Percentiles rank a stretch among this genome's conserved stretches.
phyloP scores from a whole-genome alignment of 2,329 filamentous ascomycete genomes.

The Teratosphaeria destructans region DNA sequence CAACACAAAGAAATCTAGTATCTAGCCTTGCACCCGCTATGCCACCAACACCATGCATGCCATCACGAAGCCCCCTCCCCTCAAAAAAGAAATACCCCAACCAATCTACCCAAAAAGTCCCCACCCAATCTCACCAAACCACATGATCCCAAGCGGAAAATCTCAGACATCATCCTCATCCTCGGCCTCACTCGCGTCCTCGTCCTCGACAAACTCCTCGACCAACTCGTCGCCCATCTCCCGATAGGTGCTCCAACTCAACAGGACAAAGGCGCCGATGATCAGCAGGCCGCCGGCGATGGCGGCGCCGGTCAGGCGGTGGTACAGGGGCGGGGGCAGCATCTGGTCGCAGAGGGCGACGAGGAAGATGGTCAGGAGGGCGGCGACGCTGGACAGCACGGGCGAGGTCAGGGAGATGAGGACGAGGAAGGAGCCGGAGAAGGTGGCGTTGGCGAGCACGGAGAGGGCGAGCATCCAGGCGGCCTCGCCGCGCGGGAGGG shows the following conservation, averaged over 20 bases:
- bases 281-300: conserved; percentile 78
- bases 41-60: too few relatives aligned
- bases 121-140: too few relatives aligned
- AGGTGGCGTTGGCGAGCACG: conserved; percentile 78
- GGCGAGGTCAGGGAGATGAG: conserved; percentile 88
- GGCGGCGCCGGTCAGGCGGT: conserved; percentile 62
- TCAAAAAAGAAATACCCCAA: too few relatives aligned
- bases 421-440: conserved; percentile 86
- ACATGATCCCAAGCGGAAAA: neutral
- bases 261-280: conserved; percentile 71
- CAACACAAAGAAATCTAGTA: too few relatives aligned
- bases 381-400: conserved; percentile 75
- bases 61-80: too few relatives aligned
- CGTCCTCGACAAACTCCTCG: conserved; percentile 19
- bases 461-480: conserved; percentile 72
- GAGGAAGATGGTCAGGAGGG: conserved; percentile 90
- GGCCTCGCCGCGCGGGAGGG: conserved; percentile 65
- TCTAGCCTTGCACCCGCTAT: too few relatives aligned
- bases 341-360: conserved; percentile 88
- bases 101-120: too few relatives aligned
- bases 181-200: conserved; percentile 9
- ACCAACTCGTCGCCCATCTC: conserved; percentile 81
- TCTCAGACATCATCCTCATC: conserved; percentile 12
- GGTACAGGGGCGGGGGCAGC: conserved; percentile 57
- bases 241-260: conserved; percentile 84